Evolutionary conservation across 371 early-diverging fungal species (phyloP).

Genomic region (Circinella umbellata): DNA sequence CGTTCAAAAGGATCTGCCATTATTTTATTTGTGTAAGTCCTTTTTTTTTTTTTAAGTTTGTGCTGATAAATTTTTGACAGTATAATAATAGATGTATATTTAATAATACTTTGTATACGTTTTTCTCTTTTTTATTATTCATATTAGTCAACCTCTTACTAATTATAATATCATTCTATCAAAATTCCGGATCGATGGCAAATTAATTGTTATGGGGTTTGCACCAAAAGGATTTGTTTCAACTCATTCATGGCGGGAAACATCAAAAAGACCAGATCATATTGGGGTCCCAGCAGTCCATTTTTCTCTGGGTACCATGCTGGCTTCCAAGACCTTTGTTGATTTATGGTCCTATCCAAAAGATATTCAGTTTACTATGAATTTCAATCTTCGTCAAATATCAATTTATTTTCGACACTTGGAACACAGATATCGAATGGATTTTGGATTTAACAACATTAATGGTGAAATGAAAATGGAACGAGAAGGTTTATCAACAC

Average conservation of each 20-base stretch:
- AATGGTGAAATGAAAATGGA: constrained; percentile 32
- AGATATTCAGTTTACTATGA: constrained; percentile 17
- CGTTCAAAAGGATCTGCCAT: constrained; percentile 21
- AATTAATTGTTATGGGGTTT: constrained; percentile 16
- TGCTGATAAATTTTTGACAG: too few relatives aligned
- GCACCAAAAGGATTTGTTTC: not conserved
- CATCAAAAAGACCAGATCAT: not conserved
- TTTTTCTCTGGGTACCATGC: constrained; percentile 24
- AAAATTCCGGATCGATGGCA: constrained; percentile 21
- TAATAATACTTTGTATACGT: not conserved
- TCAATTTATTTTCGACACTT: constrained; percentile 36
- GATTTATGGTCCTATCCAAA: constrained; percentile 19
- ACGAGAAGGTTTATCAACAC: constrained; percentile 11
- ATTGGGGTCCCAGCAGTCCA: not conserved
- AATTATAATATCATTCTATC: constrained; percentile 8
- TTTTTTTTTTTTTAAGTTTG: too few relatives aligned
- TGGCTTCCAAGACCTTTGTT: constrained; percentile 23
- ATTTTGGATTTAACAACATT: constrained; percentile 38
- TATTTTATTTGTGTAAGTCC: constrained; percentile 17
- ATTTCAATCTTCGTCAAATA: constrained; percentile 32
- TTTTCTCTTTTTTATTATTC: not conserved
- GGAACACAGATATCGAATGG: constrained; percentile 32
- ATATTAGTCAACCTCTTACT: not conserved
- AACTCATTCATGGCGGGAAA: constrained; percentile 4
- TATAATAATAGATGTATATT: too few relatives aligned